Conservation (phyloP, 768 basidiomycete species). For the Calvatia gigantea region DNA sequence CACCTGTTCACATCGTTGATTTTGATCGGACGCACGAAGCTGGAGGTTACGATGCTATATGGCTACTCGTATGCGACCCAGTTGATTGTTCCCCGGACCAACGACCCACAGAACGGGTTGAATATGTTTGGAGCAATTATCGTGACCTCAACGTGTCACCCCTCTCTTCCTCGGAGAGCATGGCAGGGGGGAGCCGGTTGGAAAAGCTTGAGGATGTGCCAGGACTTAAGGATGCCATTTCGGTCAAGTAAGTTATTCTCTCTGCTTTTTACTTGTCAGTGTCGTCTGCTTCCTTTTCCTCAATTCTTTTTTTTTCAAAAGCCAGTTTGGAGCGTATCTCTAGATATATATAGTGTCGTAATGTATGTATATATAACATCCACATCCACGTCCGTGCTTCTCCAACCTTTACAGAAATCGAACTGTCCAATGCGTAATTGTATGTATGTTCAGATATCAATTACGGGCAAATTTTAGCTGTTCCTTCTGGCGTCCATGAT, state of each 20-base stretch:
- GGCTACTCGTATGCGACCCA: conserved; percentile 81
- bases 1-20: neutral
- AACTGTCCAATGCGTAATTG: neutral
- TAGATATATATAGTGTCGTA: conserved; percentile 8
- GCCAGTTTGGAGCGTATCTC: neutral
- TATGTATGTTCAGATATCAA: neutral
- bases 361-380: conserved; percentile 8
- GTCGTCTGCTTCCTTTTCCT: neutral
- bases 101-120: conserved; percentile 55
- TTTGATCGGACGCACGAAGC: conserved; percentile 42
- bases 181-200: conserved; percentile 58
- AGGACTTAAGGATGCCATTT: conserved; percentile 46
- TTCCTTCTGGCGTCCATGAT: conserved; percentile 71
- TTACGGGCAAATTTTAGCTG: conserved; percentile 65
- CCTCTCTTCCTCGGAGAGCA: conserved; percentile 66
- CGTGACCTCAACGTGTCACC: conserved; percentile 66
- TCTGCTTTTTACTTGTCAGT: neutral
- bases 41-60: conserved; percentile 96
- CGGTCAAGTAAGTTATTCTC: neutral
- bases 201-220: conserved; percentile 55
- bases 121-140: conserved; percentile 66
- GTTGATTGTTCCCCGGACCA: conserved; percentile 39
- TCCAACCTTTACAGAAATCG: neutral
- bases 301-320: neutral
- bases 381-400: neutral